phyloP scores from a whole-genome alignment of 1,284 basidiomycete genomes.

The Mycena sp. region DNA sequence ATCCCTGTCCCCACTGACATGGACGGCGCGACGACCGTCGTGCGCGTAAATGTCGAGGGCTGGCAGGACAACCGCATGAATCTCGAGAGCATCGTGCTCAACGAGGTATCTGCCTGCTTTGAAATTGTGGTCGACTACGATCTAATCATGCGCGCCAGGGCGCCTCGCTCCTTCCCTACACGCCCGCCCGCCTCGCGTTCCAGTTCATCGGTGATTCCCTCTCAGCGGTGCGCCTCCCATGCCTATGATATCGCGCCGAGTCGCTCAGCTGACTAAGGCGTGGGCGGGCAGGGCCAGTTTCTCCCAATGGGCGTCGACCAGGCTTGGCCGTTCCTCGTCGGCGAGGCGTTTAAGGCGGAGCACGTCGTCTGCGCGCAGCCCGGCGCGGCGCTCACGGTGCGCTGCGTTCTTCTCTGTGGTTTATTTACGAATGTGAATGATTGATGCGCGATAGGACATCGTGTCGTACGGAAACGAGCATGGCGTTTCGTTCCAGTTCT shows the following conservation, averaged over 20 bases:
- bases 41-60: constrained; percentile 61
- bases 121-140: not conserved
- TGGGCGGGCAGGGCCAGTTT: constrained; percentile 57
- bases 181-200: constrained; percentile 55
- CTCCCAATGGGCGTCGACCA: constrained; percentile 62
- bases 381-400: constrained; percentile 58
- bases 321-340: constrained; percentile 65
- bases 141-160: constrained; percentile 46
- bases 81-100: constrained; percentile 56
- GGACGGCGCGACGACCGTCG: constrained; percentile 39
- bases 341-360: constrained; percentile 63
- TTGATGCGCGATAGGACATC: constrained; percentile 66
- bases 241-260: not conserved
- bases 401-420: constrained; percentile 23
- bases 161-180: constrained; percentile 56
- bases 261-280: not conserved
- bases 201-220: constrained; percentile 70
- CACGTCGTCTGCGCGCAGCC: constrained; percentile 62
- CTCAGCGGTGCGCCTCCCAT: constrained; percentile 55
- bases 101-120: constrained; percentile 46
- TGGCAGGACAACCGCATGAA: constrained; percentile 70
- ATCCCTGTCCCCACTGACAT: constrained; percentile 48
- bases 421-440: no score
- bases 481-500: constrained; percentile 63
- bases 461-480: constrained; percentile 65